Conservation (phyloP, 179 eudicot species). For the Drosera spatulata region DNA sequence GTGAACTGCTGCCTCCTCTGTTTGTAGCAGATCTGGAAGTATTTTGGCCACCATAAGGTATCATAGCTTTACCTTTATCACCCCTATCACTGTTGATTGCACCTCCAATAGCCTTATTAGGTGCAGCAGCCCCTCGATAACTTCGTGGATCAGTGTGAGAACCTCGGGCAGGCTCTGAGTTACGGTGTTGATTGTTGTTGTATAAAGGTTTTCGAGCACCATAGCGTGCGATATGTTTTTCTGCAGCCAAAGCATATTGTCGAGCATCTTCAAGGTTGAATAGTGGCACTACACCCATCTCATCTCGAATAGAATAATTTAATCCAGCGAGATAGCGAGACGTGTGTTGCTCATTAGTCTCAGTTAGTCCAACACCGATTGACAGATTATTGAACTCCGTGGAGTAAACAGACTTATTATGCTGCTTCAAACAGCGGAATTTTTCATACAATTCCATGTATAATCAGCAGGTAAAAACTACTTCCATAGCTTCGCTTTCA, state of each 20-base stretch:
- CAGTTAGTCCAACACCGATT: slow-evolving; percentile 2
- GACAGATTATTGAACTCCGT: slow-evolving; percentile 5
- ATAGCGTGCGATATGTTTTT: neutral
- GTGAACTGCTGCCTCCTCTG: neutral
- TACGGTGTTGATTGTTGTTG: neutral
- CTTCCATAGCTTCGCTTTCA: neutral
- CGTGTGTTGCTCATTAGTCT: slow-evolving; percentile 5
- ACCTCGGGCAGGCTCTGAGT: neutral
- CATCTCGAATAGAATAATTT: neutral
- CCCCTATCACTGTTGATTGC: neutral
- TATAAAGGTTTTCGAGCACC: slow-evolving; percentile 1
- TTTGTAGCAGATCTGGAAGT: neutral
- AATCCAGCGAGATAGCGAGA: slow-evolving; percentile 7
- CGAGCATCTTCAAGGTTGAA: slow-evolving; percentile 2
- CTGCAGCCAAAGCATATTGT: slow-evolving; percentile 5
- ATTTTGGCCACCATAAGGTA: too few relatives aligned
- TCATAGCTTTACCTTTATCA: neutral
- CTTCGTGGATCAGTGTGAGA: neutral
- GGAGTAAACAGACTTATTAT: neutral
- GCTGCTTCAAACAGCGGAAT: slow-evolving; percentile 5
- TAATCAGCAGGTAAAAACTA: slow-evolving; percentile 7
- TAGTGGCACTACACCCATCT: neutral
- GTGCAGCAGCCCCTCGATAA: neutral
- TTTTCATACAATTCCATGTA: slow-evolving; percentile 7
- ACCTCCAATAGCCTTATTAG: neutral